Percentiles rank a stretch among this genome's conserved stretches.
phyloP scores from a whole-genome alignment of 441 rosid species.

The Gossypium schwendimanii region DNA sequence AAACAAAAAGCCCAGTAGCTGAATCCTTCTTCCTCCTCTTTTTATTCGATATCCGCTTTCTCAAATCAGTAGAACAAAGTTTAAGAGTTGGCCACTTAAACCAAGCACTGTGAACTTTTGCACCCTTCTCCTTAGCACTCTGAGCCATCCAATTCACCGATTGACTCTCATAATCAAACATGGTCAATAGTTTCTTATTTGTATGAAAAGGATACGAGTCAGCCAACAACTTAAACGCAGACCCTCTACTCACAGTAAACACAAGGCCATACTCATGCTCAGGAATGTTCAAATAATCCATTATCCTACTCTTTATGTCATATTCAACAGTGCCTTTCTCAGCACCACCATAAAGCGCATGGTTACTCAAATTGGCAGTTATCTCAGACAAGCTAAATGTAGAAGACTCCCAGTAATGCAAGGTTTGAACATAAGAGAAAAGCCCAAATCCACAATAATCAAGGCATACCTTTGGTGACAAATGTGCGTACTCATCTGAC shows the following conservation, averaged over 20 bases:
- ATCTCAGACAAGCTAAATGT: constrained; percentile 93
- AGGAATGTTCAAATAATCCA: constrained; percentile 93
- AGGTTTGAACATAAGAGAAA: constrained; percentile 77
- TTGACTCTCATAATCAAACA: constrained; percentile 95
- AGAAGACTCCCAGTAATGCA: constrained; percentile 90
- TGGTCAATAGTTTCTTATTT: constrained; percentile 75
- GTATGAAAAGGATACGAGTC: constrained; percentile 88
- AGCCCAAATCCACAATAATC: constrained; percentile 97
- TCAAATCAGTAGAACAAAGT: constrained; percentile 88
- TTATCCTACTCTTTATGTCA: constrained; percentile 78
- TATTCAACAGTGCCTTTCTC: constrained; percentile 85
- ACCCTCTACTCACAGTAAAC: constrained; percentile 93
- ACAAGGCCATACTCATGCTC: constrained; percentile 97
- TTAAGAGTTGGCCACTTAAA: constrained; percentile 94
- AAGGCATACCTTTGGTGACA: constrained; percentile 93
- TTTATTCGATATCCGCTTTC: constrained; percentile 72
- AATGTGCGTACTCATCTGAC: constrained; percentile 71
- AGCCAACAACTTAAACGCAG: constrained; percentile 81
- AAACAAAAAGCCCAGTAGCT: not conserved
- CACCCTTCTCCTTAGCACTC: constrained; percentile 85
- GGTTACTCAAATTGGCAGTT: constrained; percentile 91
- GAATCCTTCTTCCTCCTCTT: constrained; percentile 91
- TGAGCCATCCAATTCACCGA: constrained; percentile 97
- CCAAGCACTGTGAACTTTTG: constrained; percentile 81
- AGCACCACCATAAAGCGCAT: constrained; percentile 92